phyloP scores from a whole-genome alignment of 208 protist genomes.

The Leishmania lainsoni region DNA sequence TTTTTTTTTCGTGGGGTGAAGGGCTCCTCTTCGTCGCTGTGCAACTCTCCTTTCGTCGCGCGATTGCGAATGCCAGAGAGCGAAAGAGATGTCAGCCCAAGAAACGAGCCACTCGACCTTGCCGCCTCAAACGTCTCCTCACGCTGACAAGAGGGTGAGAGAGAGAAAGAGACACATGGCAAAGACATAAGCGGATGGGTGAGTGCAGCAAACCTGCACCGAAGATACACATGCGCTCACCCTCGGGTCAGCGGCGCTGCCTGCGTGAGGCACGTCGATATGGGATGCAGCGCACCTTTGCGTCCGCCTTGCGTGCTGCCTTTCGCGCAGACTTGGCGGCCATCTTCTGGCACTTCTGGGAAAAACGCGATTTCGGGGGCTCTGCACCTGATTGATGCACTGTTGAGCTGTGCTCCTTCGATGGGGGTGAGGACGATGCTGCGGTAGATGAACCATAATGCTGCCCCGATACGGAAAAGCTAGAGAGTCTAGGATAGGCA shows the following conservation, averaged over 20 bases:
- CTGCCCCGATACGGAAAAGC: not conserved
- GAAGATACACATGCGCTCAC: not conserved
- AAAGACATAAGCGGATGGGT: not conserved
- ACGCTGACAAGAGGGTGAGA: not conserved
- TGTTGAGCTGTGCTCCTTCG: not conserved
- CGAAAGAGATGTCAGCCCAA: not conserved
- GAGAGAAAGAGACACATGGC: not conserved
- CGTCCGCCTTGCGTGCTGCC: conserved; percentile 36
- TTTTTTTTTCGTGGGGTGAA: not conserved
- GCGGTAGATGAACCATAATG: not conserved
- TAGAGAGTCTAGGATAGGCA: not conserved
- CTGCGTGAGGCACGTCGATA: conserved; percentile 34
- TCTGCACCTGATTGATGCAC: not conserved
- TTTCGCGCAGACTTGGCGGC: conserved; percentile 44
- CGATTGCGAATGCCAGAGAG: not conserved
- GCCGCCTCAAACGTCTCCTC: not conserved
- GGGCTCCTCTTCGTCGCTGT: not conserved
- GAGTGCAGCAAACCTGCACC: not conserved
- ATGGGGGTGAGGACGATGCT: not conserved
- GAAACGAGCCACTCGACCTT: not conserved
- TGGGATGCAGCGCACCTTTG: conserved; percentile 30
- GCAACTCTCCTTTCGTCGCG: not conserved
- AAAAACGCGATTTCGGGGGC: not conserved
- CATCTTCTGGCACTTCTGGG: conserved; percentile 35
- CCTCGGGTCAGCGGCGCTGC: conserved; percentile 6